A percentile compares a stretch with the other conserved stretches of the same genome.
phyloP scores from a whole-genome alignment of 2,329 filamentous ascomycete genomes.

The Neofusicoccum cordaticola region DNA sequence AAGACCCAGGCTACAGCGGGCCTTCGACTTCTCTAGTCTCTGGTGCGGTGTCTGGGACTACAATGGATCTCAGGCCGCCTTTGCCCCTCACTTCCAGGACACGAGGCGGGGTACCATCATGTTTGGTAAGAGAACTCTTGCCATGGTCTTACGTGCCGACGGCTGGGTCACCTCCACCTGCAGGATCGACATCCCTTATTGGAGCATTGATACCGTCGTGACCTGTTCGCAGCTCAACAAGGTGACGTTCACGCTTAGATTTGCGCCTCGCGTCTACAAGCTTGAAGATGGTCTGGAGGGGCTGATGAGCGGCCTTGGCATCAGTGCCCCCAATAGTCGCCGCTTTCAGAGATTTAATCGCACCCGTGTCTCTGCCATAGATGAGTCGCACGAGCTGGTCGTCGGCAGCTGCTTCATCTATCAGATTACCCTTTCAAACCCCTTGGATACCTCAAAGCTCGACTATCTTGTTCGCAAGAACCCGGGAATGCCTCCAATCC shows the following conservation, averaged over 20 bases:
- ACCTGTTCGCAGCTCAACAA: slow-evolving; percentile 27
- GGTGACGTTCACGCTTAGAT: slow-evolving; percentile 38
- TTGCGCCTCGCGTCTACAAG: slow-evolving; percentile 41
- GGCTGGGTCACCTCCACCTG: slow-evolving; percentile 22
- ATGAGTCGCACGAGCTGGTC: slow-evolving; percentile 36
- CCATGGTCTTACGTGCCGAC: slow-evolving; percentile 23
- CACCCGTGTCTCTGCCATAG: slow-evolving; percentile 36
- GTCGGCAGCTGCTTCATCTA: slow-evolving; percentile 53
- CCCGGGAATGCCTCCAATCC: slow-evolving; percentile 29
- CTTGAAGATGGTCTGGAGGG: slow-evolving; percentile 18
- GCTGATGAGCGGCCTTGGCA: slow-evolving; percentile 20
- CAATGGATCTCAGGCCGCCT: slow-evolving; percentile 31
- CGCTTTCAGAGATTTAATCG: slow-evolving; percentile 15
- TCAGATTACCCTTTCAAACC: slow-evolving; percentile 32
- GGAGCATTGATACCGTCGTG: slow-evolving; percentile 40
- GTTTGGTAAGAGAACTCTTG: slow-evolving; percentile 34
- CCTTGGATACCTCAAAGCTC: slow-evolving; percentile 24
- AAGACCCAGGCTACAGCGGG: neutral
- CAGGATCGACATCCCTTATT: slow-evolving; percentile 44
- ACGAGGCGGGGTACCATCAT: slow-evolving; percentile 36
- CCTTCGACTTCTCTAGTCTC: slow-evolving; percentile 25
- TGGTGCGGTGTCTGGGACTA: slow-evolving; percentile 47
- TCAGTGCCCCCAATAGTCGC: slow-evolving; percentile 14
- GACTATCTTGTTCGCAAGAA: slow-evolving; percentile 23
- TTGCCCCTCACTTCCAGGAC: slow-evolving; percentile 44